These are phyloP conservation scores for Deakozyma indianensis DNA, from an alignment of 805 yeast genomes.

Conservation along the genomic window DNA sequence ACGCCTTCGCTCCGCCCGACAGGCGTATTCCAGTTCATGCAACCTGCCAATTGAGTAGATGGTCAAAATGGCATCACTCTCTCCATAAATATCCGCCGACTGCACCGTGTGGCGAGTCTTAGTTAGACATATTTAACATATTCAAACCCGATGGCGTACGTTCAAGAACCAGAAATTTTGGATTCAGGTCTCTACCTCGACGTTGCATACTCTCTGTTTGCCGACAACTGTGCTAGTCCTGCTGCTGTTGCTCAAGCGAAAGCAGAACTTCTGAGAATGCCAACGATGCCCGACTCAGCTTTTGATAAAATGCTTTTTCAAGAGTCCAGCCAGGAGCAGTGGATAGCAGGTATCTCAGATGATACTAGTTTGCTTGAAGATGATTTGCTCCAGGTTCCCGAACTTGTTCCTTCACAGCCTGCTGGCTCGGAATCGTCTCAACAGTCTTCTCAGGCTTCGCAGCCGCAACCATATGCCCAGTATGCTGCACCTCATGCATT, in stretches of 20 bases:
- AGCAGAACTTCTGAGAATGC: not conserved
- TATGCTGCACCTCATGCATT: not conserved
- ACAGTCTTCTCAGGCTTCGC: not conserved
- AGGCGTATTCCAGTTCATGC: no score
- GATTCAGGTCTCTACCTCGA: conserved; percentile 1
- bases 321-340: not conserved
- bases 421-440: not conserved
- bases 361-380: not conserved
- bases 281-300: not conserved
- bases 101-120: no score
- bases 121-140: no score
- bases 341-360: not conserved
- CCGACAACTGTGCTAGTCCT: not conserved
- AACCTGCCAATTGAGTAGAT: no score
- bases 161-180: not conserved
- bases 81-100: no score
- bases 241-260: conserved; percentile 1
- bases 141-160: not conserved
- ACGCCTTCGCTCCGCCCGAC: no score
- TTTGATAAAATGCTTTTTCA: not conserved
- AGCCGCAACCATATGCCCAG: not conserved
- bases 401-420: not conserved
- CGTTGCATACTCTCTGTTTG: not conserved
- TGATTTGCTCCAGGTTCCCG: not conserved
- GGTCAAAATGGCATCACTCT: no score